Evolutionary conservation across 2,329 filamentous ascomycete genomes (phyloP), one percentile per base, ranked within the genome.

Genomic region (Basipetospora chlamydospora): DNA sequence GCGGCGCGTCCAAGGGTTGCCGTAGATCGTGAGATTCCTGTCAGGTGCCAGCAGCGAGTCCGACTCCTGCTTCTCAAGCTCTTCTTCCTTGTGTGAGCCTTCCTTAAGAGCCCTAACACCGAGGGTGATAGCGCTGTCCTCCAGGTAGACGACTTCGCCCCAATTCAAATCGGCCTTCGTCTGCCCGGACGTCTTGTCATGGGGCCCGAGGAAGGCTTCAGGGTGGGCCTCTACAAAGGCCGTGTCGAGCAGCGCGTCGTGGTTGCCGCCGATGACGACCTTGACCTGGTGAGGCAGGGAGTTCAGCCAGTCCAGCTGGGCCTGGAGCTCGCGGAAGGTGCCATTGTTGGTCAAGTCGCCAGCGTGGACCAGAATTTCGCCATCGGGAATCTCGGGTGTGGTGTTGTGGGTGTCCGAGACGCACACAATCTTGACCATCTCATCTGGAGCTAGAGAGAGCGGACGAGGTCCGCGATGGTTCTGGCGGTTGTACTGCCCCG

Each of bases 101-200:
- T n/a, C n/a, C n/a, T n/a, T n/a, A n/a, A n/a, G n/a, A n/a, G n/a
- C n/a, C n/a, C n/a, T n/a, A 48, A 88, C 77, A 6, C 67, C 63
- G 8, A 90, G 62, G 3, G 71, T 77, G 4, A 80, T 58, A 32
- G 70, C 61, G 26, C 70, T 66, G 46, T 81, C 77, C 56, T 92
- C 73, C 3, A 94, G 70, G 54, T 94, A 94, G 47, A 75, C 64
- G 33, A 94, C 60, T 29, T 65, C 64, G 37, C 70, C 76, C 61
- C 83, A 76, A 46, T 84, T 63, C 11, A 86, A 64, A 6, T 31
- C 16, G 10, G 29, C 29, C 11, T 25, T 31, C 17, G 16, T 31
- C 17, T 18, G 16, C 16, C 29, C 17, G 29, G 29, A 12, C 16
- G 16, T 20, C 17, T 31, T n/a, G 29, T 21, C 22, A 18, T 31